Conservation (phyloP, 2,329 filamentous ascomycete genomes). For the Xylaria sp. region DNA sequence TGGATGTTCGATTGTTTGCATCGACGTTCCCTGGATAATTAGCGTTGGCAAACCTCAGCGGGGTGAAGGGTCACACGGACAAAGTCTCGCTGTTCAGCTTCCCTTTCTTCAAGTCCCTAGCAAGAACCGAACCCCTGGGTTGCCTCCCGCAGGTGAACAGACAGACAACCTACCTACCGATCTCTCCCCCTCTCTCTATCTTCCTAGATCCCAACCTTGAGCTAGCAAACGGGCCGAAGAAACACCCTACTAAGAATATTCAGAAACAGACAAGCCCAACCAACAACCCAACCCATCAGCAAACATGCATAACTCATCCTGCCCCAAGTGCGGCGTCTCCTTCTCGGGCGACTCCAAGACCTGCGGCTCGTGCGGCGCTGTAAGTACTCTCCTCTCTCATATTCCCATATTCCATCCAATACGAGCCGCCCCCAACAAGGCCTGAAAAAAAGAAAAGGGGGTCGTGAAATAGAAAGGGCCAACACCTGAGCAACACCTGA, state of each 20-base stretch:
- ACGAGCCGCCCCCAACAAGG: not conserved
- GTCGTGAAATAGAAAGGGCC: not conserved
- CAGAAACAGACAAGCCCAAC: conserved; percentile 18
- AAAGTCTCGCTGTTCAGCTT: not conserved
- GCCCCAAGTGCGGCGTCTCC: conserved; percentile 67
- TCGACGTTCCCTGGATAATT: not conserved
- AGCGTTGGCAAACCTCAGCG: not conserved
- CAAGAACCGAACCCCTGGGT: not conserved
- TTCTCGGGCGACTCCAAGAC: conserved; percentile 61
- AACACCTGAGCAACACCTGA: too few relatives aligned
- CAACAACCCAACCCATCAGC: conserved; percentile 21
- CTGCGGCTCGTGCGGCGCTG: conserved; percentile 67
- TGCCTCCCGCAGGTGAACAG: not conserved
- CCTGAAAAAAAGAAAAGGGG: too few relatives aligned
- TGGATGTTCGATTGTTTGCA: not conserved
- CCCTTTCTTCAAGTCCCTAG: not conserved
- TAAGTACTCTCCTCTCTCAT: conserved; percentile 52
- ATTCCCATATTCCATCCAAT: not conserved
- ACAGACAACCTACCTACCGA: not conserved
- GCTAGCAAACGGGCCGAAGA: not conserved
- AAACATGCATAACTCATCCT: conserved; percentile 58
- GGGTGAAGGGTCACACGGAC: not conserved
- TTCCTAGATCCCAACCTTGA: not conserved
- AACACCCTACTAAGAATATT: conserved; percentile 2
- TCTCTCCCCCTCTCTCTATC: not conserved